Percentiles rank a stretch among this genome's conserved stretches.
Evolutionary conservation across 2,329 filamentous ascomycete genomes (phyloP).

Genomic region (Ophiostoma ips): DNA sequence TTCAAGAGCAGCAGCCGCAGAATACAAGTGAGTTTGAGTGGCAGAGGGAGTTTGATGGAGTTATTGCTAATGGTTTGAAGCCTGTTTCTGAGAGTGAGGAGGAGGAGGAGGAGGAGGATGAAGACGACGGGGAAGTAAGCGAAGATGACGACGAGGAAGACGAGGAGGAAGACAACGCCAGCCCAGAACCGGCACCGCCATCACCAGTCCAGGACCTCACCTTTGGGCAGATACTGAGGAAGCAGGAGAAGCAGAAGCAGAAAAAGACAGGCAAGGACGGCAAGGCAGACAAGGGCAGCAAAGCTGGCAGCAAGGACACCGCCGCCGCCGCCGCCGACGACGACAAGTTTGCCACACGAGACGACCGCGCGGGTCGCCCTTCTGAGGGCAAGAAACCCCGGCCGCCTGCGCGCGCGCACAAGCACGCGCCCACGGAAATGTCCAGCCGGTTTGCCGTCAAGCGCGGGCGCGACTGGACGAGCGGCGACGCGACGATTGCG

Average conservation of each 20-base stretch:
- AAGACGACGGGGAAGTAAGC: conserved; percentile 25
- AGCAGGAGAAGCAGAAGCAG: conserved; percentile 1
- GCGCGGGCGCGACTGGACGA: conserved; percentile 48
- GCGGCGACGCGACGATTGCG: conserved; percentile 11
- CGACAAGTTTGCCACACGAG: not conserved
- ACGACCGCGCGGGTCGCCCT: not conserved
- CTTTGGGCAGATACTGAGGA: conserved; percentile 10
- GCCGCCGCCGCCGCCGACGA: not conserved
- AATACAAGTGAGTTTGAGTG: conserved; percentile 16
- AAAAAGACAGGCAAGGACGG: conserved; percentile 1
- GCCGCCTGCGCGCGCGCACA: conserved; percentile 37
- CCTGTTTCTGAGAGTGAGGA: conserved; percentile 16
- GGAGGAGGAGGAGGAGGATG: conserved; percentile 19
- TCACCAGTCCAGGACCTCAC: conserved; percentile 6
- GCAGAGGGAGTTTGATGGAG: conserved; percentile 14
- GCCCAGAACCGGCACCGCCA: conserved; percentile 10
- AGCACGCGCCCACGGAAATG: conserved; percentile 78
- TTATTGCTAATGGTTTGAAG: not conserved
- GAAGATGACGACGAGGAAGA: conserved; percentile 1
- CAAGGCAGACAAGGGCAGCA: not conserved
- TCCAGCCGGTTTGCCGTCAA: conserved; percentile 74
- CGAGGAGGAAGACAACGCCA: not conserved
- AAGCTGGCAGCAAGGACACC: not conserved
- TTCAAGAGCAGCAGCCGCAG: not conserved
- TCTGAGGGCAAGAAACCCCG: not conserved